These are phyloP conservation scores for Sungouiozyma ichnusensis DNA, from an alignment of 805 yeast genomes.

Conservation along the genomic window DNA sequence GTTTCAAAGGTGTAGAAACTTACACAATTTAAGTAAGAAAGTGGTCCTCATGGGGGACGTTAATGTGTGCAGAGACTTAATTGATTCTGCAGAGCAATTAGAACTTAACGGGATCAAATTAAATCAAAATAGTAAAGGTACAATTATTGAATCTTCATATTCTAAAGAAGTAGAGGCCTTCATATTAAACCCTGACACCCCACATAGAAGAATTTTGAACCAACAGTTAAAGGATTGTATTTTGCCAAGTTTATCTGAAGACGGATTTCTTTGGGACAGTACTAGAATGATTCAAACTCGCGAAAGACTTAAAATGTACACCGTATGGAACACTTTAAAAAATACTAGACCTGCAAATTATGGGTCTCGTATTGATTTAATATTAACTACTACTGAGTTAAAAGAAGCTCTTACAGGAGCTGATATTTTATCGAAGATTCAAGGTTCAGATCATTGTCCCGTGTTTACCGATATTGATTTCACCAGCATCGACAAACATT, in stretches of 20 bases:
- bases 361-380: slow-evolving; percentile 82
- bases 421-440: slow-evolving; percentile 52
- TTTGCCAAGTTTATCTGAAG: slow-evolving; percentile 24
- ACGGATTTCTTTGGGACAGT: slow-evolving; percentile 45
- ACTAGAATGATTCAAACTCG: slow-evolving; percentile 48
- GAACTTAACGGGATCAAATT: slow-evolving; percentile 9
- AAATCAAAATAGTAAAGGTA: slow-evolving; percentile 31
- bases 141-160: slow-evolving; percentile 21
- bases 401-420: slow-evolving; percentile 29
- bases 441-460: slow-evolving; percentile 96
- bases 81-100: slow-evolving; percentile 71
- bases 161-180: slow-evolving; percentile 28
- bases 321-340: slow-evolving; percentile 82
- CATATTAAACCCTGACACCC: slow-evolving; percentile 30
- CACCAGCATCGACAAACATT: not conserved
- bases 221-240: slow-evolving; percentile 31
- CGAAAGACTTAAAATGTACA: slow-evolving; percentile 52
- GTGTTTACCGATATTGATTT: slow-evolving; percentile 52
- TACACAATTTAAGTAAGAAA: slow-evolving; percentile 47
- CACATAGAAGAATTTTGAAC: slow-evolving; percentile 37
- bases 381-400: slow-evolving; percentile 40
- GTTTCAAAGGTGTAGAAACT: slow-evolving; percentile 48
- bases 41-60: slow-evolving; percentile 84
- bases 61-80: slow-evolving; percentile 67
- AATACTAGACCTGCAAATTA: slow-evolving; percentile 71